Evolutionary conservation across 441 rosid species (phyloP).

Genomic region (Arabidopsis lyrata): DNA sequence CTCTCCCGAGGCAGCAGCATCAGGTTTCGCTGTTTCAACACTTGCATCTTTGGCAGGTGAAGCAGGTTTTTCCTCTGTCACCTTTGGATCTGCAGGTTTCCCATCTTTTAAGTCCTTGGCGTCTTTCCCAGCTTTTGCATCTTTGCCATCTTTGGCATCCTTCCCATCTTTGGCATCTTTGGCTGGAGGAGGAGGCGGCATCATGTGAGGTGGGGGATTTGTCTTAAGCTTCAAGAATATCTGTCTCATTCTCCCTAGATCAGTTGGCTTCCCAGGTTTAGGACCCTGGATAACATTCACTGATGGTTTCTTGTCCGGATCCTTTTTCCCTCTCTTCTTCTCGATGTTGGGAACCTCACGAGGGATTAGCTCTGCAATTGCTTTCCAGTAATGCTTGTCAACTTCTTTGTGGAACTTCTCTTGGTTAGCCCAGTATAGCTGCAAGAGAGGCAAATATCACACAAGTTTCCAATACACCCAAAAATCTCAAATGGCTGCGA

Average conservation of each 20-base stretch:
- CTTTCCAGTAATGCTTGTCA: conserved; percentile 88
- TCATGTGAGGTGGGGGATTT: conserved; percentile 90
- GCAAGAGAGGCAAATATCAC: conserved; percentile 34
- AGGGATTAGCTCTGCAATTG: conserved; percentile 87
- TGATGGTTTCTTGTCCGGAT: conserved; percentile 80
- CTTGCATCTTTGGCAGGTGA: conserved; percentile 47
- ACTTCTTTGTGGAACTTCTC: conserved; percentile 96
- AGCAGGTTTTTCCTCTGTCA: conserved; percentile 39
- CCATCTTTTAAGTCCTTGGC: conserved; percentile 45
- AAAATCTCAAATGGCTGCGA: neutral
- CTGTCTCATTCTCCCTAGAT: conserved; percentile 91
- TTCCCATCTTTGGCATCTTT: conserved; percentile 53
- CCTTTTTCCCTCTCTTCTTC: conserved; percentile 79
- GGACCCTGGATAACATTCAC: conserved; percentile 81
- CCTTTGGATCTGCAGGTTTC: conserved; percentile 40
- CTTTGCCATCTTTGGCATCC: conserved; percentile 35
- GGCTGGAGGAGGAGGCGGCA: conserved; percentile 73
- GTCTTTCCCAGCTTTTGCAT: conserved; percentile 39
- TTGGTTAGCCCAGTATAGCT: conserved; percentile 81
- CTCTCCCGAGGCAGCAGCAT: conserved; percentile 39
- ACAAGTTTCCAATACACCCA: neutral
- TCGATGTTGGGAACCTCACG: conserved; percentile 84
- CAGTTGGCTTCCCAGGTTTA: conserved; percentile 95
- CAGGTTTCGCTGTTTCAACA: conserved; percentile 47
- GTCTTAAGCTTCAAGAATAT: conserved; percentile 83